Base-by-base conservation (phyloP, 768 basidiomycete genomes). In the Calocera viscosa region DNA sequence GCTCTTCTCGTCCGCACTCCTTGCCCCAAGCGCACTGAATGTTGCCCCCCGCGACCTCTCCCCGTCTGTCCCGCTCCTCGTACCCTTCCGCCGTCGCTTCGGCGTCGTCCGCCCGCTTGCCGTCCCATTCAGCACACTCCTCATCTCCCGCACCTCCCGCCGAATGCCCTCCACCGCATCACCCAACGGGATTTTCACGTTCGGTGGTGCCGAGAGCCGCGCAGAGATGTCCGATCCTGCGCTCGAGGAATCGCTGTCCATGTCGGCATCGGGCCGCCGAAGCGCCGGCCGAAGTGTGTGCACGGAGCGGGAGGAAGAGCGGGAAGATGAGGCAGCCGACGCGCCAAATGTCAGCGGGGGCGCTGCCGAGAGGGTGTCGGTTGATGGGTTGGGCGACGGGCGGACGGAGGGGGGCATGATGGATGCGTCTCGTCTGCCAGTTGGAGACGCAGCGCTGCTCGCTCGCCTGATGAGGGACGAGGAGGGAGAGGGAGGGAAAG, bases 1-100 rank as follows among this genome's bases (percentile, higher is more conserved):
- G 53, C 53, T 60, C 53, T 60, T 60, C 30, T 60, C 53, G 22
- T 60, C 53, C 30, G 53, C 53, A 30, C 53, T 60, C 53, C 53
- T 14, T 22, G 22, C 53, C 24, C 53, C 53, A 7, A 60, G 53
- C 30, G 53, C 53, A 19, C 53, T 60, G 22, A 16, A 60, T 10
- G 53, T 26, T 5, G 14, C 53, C 53, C 53, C 30, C 26, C 53
- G 14, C 53, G 24, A 16, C 53, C 53, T 60, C 53, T 60, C 53
- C 53, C 11, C 53, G 19, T 60, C 53, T 2, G 53, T 60, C 11
- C 26, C 53, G 30, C 53, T 60, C 53, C 53, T 14, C 30, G 30
- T 60, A 2, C 30, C 30, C 30, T 60, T 60, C 30, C 19, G 2
- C 30, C 53, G 53, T 19, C 53, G 53, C 22, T 60, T 60, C 22